A percentile compares a stretch with the other conserved stretches of the same genome.
Conservation (phyloP, 2,329 filamentous ascomycete species). For the Trichoderma pleuroti region DNA sequence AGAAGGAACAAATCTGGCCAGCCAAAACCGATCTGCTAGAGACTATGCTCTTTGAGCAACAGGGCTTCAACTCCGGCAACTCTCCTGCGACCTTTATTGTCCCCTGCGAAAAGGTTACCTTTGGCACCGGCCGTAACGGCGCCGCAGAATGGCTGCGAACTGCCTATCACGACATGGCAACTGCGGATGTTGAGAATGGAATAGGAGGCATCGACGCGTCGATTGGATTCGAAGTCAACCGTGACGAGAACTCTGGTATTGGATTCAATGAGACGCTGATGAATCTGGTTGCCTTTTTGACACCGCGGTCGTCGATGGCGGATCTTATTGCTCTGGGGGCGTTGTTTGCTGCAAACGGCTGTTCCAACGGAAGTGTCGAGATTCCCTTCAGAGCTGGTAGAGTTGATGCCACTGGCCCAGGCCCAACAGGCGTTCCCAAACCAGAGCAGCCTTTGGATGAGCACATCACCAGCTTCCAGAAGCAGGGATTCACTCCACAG, state of each 20-base stretch:
- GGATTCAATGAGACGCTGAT: constrained; percentile 32
- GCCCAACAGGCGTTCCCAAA: constrained; percentile 18
- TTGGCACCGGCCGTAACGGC: constrained; percentile 17
- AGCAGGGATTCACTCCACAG: constrained; percentile 23
- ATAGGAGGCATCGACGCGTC: constrained; percentile 32
- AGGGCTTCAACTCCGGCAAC: constrained; percentile 17
- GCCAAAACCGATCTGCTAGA: constrained; percentile 19
- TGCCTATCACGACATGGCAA: constrained; percentile 32
- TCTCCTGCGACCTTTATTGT: constrained; percentile 19
- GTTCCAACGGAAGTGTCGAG: constrained; percentile 6
- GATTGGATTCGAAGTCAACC: constrained; percentile 31
- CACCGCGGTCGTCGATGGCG: constrained; percentile 23
- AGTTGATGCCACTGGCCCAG: constrained; percentile 19
- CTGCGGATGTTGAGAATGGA: constrained; percentile 27
- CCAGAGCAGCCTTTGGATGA: constrained; percentile 18
- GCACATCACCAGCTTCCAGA: constrained; percentile 19
- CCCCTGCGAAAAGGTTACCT: constrained; percentile 16
- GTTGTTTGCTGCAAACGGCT: constrained; percentile 11
- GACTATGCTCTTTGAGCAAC: constrained; percentile 20
- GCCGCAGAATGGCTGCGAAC: constrained; percentile 34
- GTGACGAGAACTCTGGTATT: constrained; percentile 29
- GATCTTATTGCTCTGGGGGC: constrained; percentile 28
- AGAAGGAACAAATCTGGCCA: constrained; percentile 18
- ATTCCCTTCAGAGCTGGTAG: constrained; percentile 10
- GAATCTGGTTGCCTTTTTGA: constrained; percentile 27